Base-by-base conservation (phyloP, 169 alveolate genomes). In the Cytauxzoon felis region DNA sequence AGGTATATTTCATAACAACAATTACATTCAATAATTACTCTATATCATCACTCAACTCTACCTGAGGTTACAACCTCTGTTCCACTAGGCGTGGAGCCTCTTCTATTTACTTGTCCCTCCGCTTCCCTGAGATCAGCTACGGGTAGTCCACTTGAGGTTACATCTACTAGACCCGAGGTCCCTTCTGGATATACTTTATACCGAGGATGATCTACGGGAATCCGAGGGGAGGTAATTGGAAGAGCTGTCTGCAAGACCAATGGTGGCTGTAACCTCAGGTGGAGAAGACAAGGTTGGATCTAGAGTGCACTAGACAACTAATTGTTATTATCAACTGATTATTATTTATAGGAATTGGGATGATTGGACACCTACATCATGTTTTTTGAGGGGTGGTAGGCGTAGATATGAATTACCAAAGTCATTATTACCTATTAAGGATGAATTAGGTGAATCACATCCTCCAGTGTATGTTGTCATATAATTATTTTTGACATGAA, bases 371-470 rank as follows among this genome's bases (percentile, higher is more conserved):
- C 95, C 95, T 0, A 43, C 73, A 29, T 61, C 75, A 53, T 84
- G 91, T 41, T 82, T 73, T 48, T 90, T 80, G n/a, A 47, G 95
- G 33, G 95, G 95, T 19, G 89, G 95, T 23, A 58, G 91, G 38
- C 76, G 91, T 61, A 69, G 89, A 24, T 85, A 86, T 53, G 76
- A 81, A 24, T 68, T 91, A 1, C 95, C 95, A 7, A 64, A 52
- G 64, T 87, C 88, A 38, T 64, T 91, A 47, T 38, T 82, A 51
- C 94, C 95, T 19, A 42, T 63, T 34, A 91, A 89, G 59, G 95
- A 91, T 58, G 95, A 91, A 60, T 84, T 91, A 1, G 95, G 95
- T 13, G 90, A 84, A 34, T 84, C 89, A 73, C 95, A 91, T 45
- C 95, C 95, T 13, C 93, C 94, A 1, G 66, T 72, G 93, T 82